Evolutionary conservation across 129 eudicot species (phyloP).

Genomic region (Chrysanthemum seticuspe): DNA sequence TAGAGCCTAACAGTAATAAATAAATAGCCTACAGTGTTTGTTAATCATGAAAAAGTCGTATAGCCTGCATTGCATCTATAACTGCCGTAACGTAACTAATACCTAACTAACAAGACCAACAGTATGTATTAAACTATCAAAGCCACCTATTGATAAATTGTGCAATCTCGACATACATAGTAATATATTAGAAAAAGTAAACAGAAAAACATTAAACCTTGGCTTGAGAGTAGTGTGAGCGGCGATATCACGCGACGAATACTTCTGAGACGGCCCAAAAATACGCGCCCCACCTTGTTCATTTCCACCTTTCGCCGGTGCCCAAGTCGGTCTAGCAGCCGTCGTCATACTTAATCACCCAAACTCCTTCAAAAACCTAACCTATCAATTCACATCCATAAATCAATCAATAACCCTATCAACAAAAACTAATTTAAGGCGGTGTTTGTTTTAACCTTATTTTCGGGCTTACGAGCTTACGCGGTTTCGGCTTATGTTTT

Average conservation of each 20-base stretch:
- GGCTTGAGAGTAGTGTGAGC: slow-evolving; percentile 92
- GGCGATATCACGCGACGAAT: slow-evolving; percentile 94
- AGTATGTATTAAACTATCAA: no score
- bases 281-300: slow-evolving; percentile 97
- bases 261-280: slow-evolving; percentile 96
- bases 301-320: slow-evolving; percentile 99
- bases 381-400: slow-evolving; percentile 6
- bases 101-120: no score
- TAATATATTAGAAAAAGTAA: neutral
- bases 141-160: no score
- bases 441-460: no score
- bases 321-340: slow-evolving; percentile 99
- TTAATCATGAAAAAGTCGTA: no score
- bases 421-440: no score
- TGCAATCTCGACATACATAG: neutral
- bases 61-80: no score
- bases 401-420: slow-evolving; percentile 14
- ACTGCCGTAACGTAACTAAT: no score
- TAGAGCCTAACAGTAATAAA: no score
- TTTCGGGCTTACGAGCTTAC: no score
- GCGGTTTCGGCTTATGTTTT: no score
- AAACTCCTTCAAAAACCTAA: neutral
- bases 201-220: slow-evolving; percentile 41
- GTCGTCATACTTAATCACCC: slow-evolving; percentile 62
- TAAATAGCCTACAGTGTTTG: no score